phyloP scores from a whole-genome alignment of 768 basidiomycete genomes.

The Mrakia blollopis region DNA sequence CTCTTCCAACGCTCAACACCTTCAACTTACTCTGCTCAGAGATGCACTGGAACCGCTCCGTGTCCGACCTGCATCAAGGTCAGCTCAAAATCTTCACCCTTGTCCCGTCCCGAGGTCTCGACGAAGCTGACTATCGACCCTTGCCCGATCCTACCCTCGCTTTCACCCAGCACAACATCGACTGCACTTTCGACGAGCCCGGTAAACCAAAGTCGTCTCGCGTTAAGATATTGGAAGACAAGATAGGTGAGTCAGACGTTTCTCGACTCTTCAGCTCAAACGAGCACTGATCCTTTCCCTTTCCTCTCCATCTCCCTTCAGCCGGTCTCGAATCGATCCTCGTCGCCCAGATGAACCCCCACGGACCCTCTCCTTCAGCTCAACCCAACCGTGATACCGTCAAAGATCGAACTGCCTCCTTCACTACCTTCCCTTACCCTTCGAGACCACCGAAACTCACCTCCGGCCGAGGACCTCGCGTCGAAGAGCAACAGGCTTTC shows the following conservation, averaged over 20 bases:
- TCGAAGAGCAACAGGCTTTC: not conserved
- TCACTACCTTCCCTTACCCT: not conserved
- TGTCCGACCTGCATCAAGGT: not conserved
- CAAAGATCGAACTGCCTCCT: not conserved
- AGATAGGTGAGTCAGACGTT: not conserved
- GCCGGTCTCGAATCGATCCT: not conserved
- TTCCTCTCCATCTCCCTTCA: not conserved
- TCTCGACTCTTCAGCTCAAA: not conserved
- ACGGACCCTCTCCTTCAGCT: not conserved
- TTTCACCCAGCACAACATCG: not conserved
- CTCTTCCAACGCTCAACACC: no score
- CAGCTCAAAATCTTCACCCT: not conserved
- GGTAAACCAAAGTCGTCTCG: not conserved
- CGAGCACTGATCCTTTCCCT: not conserved
- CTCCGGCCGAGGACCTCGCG: not conserved
- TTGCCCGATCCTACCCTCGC: not conserved
- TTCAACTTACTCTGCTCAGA: not conserved
- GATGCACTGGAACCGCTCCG: not conserved
- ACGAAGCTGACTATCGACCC: not conserved
- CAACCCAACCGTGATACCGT: not conserved
- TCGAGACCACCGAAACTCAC: not conserved
- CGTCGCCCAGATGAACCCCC: not conserved
- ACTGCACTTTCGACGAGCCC: not conserved
- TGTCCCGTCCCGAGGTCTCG: no score
- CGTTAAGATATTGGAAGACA: not conserved